phyloP scores from a whole-genome alignment of 1,284 basidiomycete genomes.

The Malassezia caprae region DNA sequence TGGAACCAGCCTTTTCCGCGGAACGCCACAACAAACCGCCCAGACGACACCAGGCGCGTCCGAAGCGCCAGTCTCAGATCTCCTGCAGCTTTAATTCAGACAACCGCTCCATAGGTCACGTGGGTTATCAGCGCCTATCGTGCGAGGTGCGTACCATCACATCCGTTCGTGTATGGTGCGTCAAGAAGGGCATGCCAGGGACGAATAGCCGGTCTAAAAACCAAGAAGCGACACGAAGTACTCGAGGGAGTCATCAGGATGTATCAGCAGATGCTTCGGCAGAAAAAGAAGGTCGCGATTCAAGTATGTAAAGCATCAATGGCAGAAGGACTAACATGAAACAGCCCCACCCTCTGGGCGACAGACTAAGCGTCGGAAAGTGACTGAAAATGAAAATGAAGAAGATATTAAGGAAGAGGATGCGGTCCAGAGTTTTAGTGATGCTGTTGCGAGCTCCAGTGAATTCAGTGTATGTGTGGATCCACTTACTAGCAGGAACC shows the following conservation, averaged over 20 bases:
- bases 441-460: neutral
- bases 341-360: constrained; percentile 1
- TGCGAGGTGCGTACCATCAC: neutral
- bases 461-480: constrained; percentile 3
- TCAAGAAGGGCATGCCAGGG: neutral
- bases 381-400: neutral
- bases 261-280: neutral
- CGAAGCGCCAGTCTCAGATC: constrained; percentile 5
- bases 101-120: neutral
- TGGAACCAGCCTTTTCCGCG: constrained; percentile 18
- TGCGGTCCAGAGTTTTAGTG: neutral
- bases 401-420: neutral
- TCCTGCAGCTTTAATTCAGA: constrained; percentile 10
- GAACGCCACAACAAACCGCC: neutral
- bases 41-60: neutral
- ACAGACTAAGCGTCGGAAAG: constrained; percentile 1
- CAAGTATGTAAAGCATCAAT: neutral
- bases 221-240: neutral
- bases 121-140: neutral
- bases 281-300: neutral
- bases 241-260: neutral
- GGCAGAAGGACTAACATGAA: neutral
- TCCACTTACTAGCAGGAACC: constrained; percentile 11
- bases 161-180: neutral
- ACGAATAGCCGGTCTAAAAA: neutral